Base-by-base conservation (phyloP, 2,329 filamentous ascomycete species). In the Trichoderma aggressivum region DNA sequence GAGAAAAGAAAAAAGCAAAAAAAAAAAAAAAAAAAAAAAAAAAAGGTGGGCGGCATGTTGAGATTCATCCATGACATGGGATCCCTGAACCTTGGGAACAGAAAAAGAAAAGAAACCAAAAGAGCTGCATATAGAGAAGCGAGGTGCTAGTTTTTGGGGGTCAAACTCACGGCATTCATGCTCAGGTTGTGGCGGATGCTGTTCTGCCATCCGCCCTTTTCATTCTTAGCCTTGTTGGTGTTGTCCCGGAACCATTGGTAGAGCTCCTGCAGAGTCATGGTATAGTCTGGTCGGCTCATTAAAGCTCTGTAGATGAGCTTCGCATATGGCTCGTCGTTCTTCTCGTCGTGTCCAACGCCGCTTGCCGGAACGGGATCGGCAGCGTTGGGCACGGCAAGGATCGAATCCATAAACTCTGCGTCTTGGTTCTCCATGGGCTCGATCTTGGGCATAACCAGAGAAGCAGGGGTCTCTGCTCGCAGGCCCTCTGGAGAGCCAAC, bases 161-260 rank as follows among this genome's bases (percentile, higher is more conserved):
- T 11, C 18, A 12, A 36, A 78, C 82, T 82, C 88, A 98, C 95
- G 72, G 87, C 87, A 76, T 98, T 98, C 94, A 98, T 98, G 61
- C 94, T 97, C 8, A 98, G 84, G 76, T 98, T 98, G 80, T 98
- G 95, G 2, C 95, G 89, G 74, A 98, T 97, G 79, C 93, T 97
- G 81, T 98, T 98, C 82, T 95, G 92, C 95, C 95, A 98, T 11
- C 94, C 95, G 75, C 90, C 91, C 66, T 85, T 89, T 5, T 88
- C 89, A 77, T 94, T 96, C 70, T 88, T 86, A 3, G 94, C 88
- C 80, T 96, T 97, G 75, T 88, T 87, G 3, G 94, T 97, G 77
- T 97, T 91, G 32, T 90, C 86, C 55, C 88, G 85, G 77, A 98
- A 97, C 94, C 95, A 98, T 71, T 91, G 86, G 81, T 98, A 98